Evolutionary conservation across 495 filamentous ascomycete species (phyloP).

Genomic region (Penicillium dipodomyicola): DNA sequence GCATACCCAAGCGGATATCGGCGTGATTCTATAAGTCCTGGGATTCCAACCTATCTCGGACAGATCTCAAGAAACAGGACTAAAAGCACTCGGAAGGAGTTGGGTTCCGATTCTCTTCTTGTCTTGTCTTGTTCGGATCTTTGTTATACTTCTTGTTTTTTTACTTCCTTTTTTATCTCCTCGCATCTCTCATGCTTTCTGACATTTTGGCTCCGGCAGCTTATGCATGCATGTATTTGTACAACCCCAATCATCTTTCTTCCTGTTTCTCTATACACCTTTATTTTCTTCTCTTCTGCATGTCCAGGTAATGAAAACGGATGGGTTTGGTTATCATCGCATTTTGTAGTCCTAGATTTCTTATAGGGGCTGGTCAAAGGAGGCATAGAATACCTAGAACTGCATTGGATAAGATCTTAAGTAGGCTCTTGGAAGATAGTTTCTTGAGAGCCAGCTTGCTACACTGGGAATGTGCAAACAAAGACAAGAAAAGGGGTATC

Average conservation of each 20-base stretch:
- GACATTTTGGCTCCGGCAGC: slow-evolving; percentile 37
- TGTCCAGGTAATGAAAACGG: slow-evolving; percentile 37
- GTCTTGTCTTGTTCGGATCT: slow-evolving; percentile 4
- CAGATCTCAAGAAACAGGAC: slow-evolving; percentile 1
- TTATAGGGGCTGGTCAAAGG: neutral
- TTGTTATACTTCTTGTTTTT: slow-evolving; percentile 18
- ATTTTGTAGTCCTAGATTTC: neutral
- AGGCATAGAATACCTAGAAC: too few relatives aligned
- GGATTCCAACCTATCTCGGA: neutral
- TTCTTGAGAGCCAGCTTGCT: neutral
- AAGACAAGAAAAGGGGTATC: slow-evolving; percentile 6
- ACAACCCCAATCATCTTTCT: slow-evolving; percentile 35
- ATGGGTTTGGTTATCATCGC: slow-evolving; percentile 7
- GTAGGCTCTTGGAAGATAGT: neutral
- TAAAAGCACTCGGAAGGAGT: neutral
- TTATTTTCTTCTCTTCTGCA: slow-evolving; percentile 25
- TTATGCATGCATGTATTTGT: slow-evolving; percentile 50
- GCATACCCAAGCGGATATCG: neutral
- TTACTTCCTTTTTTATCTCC: slow-evolving; percentile 19
- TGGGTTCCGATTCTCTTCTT: neutral
- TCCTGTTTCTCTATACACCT: slow-evolving; percentile 22
- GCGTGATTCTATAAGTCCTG: neutral
- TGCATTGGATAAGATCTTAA: neutral
- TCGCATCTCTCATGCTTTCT: slow-evolving; percentile 30
- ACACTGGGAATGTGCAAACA: neutral